Conservation (phyloP, 1,139 yeast species). For the Kodamaea arcana region DNA sequence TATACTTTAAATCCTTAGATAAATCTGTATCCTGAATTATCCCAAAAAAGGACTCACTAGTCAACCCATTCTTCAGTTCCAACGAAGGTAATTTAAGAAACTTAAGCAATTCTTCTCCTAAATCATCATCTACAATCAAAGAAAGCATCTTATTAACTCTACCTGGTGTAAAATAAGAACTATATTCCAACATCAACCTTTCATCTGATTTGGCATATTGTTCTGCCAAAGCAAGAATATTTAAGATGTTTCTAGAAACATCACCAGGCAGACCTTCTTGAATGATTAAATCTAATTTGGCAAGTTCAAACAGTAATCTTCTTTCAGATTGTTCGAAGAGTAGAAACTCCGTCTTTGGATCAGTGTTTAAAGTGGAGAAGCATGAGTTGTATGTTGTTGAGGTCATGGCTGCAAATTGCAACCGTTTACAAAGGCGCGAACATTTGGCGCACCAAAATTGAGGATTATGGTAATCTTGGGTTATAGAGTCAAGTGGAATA, state of each 20-base stretch:
- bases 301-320: neutral
- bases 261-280: neutral
- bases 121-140: neutral
- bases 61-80: no score
- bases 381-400: slow-evolving; percentile 2
- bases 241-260: no score
- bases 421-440: no score
- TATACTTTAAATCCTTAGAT: no score
- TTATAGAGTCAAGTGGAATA: no score
- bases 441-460: no score
- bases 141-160: neutral
- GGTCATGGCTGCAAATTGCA: slow-evolving; percentile 3
- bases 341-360: neutral
- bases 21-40: no score
- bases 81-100: no score
- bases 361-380: neutral
- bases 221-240: neutral
- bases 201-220: neutral
- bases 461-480: no score
- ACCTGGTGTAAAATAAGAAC: neutral
- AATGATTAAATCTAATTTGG: neutral
- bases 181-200: neutral
- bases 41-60: no score
- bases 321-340: neutral
- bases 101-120: neutral